Conservation (phyloP, 1,284 basidiomycete genomes). For the Porodaedalea pini region DNA sequence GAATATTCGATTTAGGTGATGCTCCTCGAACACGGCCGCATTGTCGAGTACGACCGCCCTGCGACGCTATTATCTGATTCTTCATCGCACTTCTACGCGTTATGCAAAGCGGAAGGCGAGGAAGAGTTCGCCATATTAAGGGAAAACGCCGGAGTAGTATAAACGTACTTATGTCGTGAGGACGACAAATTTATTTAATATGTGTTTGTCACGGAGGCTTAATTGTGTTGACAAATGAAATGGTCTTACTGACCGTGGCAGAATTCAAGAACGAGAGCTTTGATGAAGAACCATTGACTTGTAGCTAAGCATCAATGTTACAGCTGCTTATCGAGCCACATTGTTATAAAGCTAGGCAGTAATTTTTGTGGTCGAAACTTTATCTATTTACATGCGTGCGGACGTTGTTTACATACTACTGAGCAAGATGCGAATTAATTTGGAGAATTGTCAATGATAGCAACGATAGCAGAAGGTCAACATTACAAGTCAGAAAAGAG, state of each 20-base stretch:
- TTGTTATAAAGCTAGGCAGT: no score
- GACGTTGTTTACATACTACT: background rate
- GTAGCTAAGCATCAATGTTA: no score
- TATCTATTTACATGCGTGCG: background rate
- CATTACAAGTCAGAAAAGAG: background rate
- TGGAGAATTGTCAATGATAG: no score
- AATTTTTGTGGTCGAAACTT: no score
- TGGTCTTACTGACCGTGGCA: no score
- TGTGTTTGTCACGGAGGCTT: no score
- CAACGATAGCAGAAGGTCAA: background rate
- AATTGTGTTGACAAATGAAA: no score
- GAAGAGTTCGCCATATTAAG: slow-evolving; percentile 75
- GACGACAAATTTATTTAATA: no score
- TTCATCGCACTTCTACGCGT: slow-evolving; percentile 65
- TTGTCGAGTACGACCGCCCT: slow-evolving; percentile 82
- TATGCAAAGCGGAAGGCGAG: slow-evolving; percentile 82
- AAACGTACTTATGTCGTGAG: no score
- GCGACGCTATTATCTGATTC: slow-evolving; percentile 61
- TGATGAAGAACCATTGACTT: no score
- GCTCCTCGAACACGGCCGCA: slow-evolving; percentile 82
- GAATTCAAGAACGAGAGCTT: no score
- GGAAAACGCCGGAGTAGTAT: slow-evolving; percentile 51
- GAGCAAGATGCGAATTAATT: background rate
- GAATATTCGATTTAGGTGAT: slow-evolving; percentile 54
- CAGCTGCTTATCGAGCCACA: no score